Evolutionary conservation across 1,284 basidiomycete genomes (phyloP), one percentile per base, ranked within the genome.

Genomic region (Meripilus lineatus): DNA sequence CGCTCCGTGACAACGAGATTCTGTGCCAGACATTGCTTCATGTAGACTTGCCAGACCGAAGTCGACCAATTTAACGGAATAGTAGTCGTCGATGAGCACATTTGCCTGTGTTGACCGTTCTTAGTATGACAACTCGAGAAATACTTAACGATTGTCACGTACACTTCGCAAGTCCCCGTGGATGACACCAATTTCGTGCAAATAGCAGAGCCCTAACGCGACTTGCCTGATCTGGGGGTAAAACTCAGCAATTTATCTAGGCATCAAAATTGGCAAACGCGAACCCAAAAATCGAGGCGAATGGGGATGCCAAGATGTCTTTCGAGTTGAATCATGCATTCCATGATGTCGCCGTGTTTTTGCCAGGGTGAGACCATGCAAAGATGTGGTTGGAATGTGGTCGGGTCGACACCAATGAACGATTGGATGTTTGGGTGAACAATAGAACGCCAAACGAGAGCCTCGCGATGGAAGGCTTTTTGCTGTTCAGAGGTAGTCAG

Each of bases 321-420:
- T 5, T 17, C 14, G 17, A 38, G 26, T 4, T 33, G 4, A 23
- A 46, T 18, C 15, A 42, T 38, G 37, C 33, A 50, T n/a, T 32
- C 15, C 7, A 40, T 26, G 32, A 50, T 24, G 33, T 45, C 44
- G 5, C 48, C 45, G 35, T 40, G 34, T 17, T 44, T 20, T 33
- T 40, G 32, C 28, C 30, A 47, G 3, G 48, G 48, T 14, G 48
- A 49, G 5, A 49, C 44, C 40, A 49, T 46, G 23, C 48, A 46
- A 5, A 45, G 18, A 11, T 15, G 32, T 20, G 32, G 14, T 4
- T 35, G 8, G 21, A 49, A 49, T 11, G 44, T 30, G 3, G 17
- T 5, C 5, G 14, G 15, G 22, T 49, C 48, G 4, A 49, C 37
- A 10, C 48, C 48, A 11, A 46, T 17, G 22, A 49, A 42, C 5